Base-by-base conservation (phyloP, 139 green algal genomes). In the Micromonas pusilla region DNA sequence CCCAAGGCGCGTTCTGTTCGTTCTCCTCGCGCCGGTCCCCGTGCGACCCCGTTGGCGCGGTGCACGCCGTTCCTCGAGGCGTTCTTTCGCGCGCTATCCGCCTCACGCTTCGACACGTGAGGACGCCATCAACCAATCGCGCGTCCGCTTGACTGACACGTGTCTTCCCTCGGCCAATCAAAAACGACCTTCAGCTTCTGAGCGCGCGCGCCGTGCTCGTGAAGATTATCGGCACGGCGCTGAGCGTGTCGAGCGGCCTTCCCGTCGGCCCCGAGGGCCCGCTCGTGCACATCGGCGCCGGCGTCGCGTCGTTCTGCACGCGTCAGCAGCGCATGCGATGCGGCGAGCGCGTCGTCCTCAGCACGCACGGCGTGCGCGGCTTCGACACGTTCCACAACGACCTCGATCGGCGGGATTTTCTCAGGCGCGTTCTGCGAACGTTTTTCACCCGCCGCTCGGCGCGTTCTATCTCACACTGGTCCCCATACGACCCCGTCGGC, bases 241-340 rank as follows among this genome's bases (percentile, higher is more conserved):
- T 16, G 21, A 13, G n/a, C 0, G 72, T 78, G 6, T 20, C n/a
- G 52, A 63, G 32, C 4, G 32, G 33, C 1, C 16, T 78, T 26
- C 82, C 87, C 1, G 87, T 92, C 64, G 91, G 91, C 0, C 91
- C 89, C 2, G 91, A 96, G 85, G 92, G 87, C 0, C 91, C 92
- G 36, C 90, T 97, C 87, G 87, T 97, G 2, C 92, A 97, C 81
- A 90, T 97, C 45, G 93, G 93, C 2, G 90, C 93, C 0, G 90
- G 84, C 76, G 70, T 96, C 2, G 93, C 89, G 1, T 91, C 88
- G 0, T 77, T 54, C 0, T 67, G 64, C 4, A 72, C 73, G 4
- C 23, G 26, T 28, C 68, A 33, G 32, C 33, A 31, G n/a, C 6
- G 72, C 20, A 20, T 16, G 9, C 60, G 60, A n/a, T 31, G 20